phyloP scores from a whole-genome alignment of 352 stramenopile genomes.

The Plasmopara muralis region DNA sequence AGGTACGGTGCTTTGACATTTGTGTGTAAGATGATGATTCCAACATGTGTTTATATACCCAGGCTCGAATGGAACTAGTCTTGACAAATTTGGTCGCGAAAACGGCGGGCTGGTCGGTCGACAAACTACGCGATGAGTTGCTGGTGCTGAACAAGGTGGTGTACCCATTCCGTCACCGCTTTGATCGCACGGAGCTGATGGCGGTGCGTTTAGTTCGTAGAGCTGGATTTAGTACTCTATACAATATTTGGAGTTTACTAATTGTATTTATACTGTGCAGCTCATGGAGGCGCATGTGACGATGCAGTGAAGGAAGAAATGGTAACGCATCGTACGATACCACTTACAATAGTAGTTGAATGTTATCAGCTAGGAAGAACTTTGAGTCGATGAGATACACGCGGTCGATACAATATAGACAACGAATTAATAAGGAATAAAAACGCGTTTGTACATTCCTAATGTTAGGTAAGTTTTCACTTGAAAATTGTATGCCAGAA shows the following conservation, averaged over 20 bases:
- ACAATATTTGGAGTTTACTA: slow-evolving; percentile 4
- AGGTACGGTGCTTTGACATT: slow-evolving; percentile 33
- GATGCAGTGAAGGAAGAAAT: slow-evolving; percentile 4
- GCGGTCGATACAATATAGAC: too few relatives aligned
- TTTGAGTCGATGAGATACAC: too few relatives aligned
- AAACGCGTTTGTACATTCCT: too few relatives aligned
- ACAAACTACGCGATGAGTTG: slow-evolving; percentile 65
- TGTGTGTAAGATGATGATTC: background rate
- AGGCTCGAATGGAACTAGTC: slow-evolving; percentile 47
- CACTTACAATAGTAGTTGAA: too few relatives aligned
- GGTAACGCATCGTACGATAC: too few relatives aligned
- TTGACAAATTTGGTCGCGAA: slow-evolving; percentile 53
- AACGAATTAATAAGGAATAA: too few relatives aligned
- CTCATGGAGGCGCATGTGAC: slow-evolving; percentile 22
- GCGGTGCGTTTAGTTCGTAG: slow-evolving; percentile 27
- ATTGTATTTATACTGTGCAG: slow-evolving; percentile 8
- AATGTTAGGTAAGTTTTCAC: too few relatives aligned
- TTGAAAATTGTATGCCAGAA: too few relatives aligned
- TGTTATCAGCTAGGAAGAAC: too few relatives aligned
- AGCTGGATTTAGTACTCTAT: background rate
- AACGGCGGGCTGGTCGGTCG: slow-evolving; percentile 58
- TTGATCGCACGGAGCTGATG: slow-evolving; percentile 63
- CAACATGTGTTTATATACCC: background rate
- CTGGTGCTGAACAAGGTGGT: slow-evolving; percentile 64
- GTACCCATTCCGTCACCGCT: slow-evolving; percentile 52